These are phyloP conservation scores for Vigna unguiculata DNA, from an alignment of 306 rosid genomes.

Conservation along the genomic window DNA sequence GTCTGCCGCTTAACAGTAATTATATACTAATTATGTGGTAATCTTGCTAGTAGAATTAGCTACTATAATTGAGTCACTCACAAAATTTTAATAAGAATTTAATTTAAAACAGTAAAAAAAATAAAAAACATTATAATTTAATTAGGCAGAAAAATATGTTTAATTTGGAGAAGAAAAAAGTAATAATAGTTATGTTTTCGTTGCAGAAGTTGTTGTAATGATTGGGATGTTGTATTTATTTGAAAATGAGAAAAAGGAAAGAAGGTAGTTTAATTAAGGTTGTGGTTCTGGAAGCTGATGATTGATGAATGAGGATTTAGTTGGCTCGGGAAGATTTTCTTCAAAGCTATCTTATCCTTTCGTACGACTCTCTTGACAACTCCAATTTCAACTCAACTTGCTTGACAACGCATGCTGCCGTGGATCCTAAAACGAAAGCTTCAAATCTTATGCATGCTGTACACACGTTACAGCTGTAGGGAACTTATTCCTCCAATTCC, in stretches of 20 bases:
- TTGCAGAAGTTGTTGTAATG: background rate
- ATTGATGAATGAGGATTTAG: background rate
- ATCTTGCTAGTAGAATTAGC: too few species aligned
- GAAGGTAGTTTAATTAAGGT: too few species aligned
- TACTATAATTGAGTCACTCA: too few species aligned
- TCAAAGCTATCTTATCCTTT: conserved; percentile 42
- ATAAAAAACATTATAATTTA: too few species aligned
- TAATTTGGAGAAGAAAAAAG: too few species aligned
- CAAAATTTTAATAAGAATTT: too few species aligned
- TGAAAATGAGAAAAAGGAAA: background rate
- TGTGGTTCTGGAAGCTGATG: background rate
- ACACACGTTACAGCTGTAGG: conserved; percentile 44
- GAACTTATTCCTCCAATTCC: background rate
- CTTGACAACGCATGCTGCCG: conserved; percentile 57
- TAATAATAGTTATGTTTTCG: background rate
- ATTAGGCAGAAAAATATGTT: too few species aligned
- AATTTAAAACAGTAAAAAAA: too few species aligned
- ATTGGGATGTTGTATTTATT: background rate
- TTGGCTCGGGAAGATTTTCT: background rate
- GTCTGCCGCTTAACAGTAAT: too few species aligned
- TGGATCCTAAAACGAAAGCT: conserved; percentile 53
- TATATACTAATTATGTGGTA: too few species aligned
- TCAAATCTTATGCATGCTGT: conserved; percentile 24
- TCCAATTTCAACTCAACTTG: background rate
- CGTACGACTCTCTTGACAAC: conserved; percentile 1